Evolutionary conservation across 2,329 filamentous ascomycete species (phyloP).

Genomic region (Raffaelea ambrosiae): DNA sequence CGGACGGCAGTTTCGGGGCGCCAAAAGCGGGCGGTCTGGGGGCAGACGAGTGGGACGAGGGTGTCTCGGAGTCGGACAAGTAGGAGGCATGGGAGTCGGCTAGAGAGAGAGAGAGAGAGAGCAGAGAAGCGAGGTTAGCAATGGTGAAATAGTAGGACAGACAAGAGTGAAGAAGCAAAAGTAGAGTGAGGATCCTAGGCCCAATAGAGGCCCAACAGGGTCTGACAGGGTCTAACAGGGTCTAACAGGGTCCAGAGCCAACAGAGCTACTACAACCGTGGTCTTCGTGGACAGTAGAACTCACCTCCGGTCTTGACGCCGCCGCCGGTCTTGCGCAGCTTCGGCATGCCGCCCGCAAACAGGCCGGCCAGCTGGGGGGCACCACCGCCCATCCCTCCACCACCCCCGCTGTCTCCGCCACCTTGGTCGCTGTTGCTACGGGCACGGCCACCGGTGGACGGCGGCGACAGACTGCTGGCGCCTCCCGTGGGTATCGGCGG

Average conservation of each 20-base stretch:
- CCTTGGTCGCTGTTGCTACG: slow-evolving; percentile 78
- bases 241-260: too few relatives aligned
- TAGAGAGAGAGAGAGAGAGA: slow-evolving; percentile 14
- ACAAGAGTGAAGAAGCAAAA: background rate
- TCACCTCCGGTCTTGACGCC: slow-evolving; percentile 65
- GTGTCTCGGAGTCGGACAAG: slow-evolving; percentile 65
- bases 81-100: slow-evolving; percentile 65
- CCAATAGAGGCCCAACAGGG: too few relatives aligned
- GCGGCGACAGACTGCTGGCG: slow-evolving; percentile 60
- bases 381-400: slow-evolving; percentile 23
- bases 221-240: too few relatives aligned
- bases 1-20: slow-evolving; percentile 52
- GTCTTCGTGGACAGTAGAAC: slow-evolving; percentile 17
- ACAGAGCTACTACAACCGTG: too few relatives aligned
- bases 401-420: slow-evolving; percentile 26
- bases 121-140: background rate
- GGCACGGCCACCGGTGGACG: slow-evolving; percentile 59
- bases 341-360: slow-evolving; percentile 92
- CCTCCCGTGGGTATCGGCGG: slow-evolving; percentile 66
- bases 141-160: slow-evolving; percentile 14
- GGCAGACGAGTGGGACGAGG: slow-evolving; percentile 40
- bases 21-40: slow-evolving; percentile 44
- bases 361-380: slow-evolving; percentile 79
- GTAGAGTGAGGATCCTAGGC: too few relatives aligned
- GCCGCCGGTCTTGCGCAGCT: slow-evolving; percentile 79